These are phyloP conservation scores for Lojkania enalia DNA, from an alignment of 2,329 filamentous ascomycete species.

Conservation along the genomic window DNA sequence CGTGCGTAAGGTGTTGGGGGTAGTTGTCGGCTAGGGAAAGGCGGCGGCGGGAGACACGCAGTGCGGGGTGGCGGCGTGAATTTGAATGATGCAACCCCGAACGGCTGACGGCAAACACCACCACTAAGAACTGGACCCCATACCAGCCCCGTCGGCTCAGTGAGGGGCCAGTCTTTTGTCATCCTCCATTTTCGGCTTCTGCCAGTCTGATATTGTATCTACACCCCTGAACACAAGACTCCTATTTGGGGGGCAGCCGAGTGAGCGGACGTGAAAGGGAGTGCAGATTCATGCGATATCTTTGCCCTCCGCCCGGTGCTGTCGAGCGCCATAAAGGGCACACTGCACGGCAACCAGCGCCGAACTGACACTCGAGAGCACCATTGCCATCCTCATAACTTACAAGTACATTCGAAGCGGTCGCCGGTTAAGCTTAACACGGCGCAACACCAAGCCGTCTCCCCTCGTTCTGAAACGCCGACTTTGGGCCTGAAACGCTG, in stretches of 20 bases:
- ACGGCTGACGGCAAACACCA: constrained; percentile 13
- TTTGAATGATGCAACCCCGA: constrained; percentile 6
- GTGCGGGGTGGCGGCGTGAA: background rate
- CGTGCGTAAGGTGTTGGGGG: background rate
- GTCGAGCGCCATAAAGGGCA: background rate
- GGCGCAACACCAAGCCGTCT: background rate
- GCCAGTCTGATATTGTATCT: constrained; percentile 5
- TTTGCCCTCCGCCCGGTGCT: background rate
- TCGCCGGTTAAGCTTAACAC: too few species aligned
- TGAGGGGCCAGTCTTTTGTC: constrained; percentile 12
- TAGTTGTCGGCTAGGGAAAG: background rate
- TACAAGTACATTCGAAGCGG: too few species aligned
- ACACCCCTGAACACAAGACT: constrained; percentile 15
- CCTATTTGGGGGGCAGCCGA: background rate
- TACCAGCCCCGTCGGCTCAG: background rate
- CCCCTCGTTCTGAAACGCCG: constrained; percentile 34
- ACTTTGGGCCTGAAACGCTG: constrained; percentile 37
- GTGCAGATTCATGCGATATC: constrained; percentile 8
- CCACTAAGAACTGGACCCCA: constrained; percentile 1
- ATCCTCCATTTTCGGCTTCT: constrained; percentile 5
- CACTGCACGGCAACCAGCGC: background rate
- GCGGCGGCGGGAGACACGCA: background rate
- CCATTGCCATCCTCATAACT: background rate
- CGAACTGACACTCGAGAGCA: background rate
- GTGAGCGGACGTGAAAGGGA: background rate